Conservation (phyloP, 257 asterid species). For the Solanum boliviense region DNA sequence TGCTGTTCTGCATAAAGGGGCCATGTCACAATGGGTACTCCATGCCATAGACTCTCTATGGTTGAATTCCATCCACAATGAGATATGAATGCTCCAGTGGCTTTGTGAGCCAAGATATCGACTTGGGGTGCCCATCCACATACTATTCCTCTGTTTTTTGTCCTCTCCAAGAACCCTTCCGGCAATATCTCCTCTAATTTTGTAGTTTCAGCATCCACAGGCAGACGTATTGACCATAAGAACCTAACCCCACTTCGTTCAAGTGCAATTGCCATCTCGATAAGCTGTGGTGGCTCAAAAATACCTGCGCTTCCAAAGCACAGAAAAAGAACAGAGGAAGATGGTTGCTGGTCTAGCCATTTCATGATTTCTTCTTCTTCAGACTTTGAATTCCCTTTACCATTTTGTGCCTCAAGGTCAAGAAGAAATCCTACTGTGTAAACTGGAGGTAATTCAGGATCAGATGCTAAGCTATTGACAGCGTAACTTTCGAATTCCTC, state of each 20-base stretch:
- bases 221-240: background rate
- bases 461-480: background rate
- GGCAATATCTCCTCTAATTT: background rate
- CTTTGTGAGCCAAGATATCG: background rate
- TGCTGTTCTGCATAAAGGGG: slow-evolving; percentile 4
- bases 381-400: background rate
- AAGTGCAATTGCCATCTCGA: background rate
- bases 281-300: background rate
- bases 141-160: background rate
- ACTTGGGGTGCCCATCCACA: slow-evolving; percentile 4
- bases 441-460: background rate
- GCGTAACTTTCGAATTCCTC: slow-evolving; percentile 5
- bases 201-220: background rate
- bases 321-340: background rate
- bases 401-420: background rate
- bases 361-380: background rate
- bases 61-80: slow-evolving; percentile 6
- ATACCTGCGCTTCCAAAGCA: background rate
- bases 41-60: background rate
- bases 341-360: background rate
- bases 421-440: slow-evolving; percentile 5
- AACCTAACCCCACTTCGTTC: slow-evolving; percentile 2
- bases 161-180: background rate
- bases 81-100: background rate
- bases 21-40: slow-evolving; percentile 3